Evolutionary conservation across 495 filamentous ascomycete genomes (phyloP).

Genomic region (Penicillium cosmopolitanum): DNA sequence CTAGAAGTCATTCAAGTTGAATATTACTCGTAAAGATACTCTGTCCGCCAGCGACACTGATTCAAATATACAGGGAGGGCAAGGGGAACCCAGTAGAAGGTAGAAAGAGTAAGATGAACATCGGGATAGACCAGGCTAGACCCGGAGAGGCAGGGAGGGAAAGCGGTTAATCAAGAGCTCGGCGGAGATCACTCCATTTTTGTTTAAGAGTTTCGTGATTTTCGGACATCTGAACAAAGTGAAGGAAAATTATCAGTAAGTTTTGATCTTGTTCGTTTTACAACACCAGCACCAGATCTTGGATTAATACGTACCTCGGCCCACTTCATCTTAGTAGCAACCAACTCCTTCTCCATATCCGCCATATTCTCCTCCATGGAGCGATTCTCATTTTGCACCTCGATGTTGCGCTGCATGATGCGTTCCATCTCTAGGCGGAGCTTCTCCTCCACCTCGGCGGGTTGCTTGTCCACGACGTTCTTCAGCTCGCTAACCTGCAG

Average conservation of each 20-base stretch:
- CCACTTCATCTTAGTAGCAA: constrained; percentile 91
- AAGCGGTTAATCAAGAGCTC: constrained; percentile 56
- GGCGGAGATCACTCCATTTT: constrained; percentile 82
- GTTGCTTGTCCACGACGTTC: constrained; percentile 84
- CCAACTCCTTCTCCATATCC: constrained; percentile 93
- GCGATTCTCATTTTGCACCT: constrained; percentile 93
- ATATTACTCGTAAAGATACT: too few relatives aligned
- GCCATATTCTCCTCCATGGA: constrained; percentile 85
- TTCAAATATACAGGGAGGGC: constrained; percentile 33
- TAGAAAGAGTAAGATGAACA: not conserved
- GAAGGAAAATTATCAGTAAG: not conserved
- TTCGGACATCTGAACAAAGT: constrained; percentile 44
- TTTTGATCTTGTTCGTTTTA: not conserved
- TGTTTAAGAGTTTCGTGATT: constrained; percentile 76
- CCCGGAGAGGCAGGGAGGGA: not conserved
- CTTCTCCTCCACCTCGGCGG: constrained; percentile 81
- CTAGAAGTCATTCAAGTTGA: too few relatives aligned
- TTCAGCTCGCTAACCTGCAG: constrained; percentile 82
- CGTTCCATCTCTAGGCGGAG: constrained; percentile 87
- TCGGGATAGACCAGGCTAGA: too few relatives aligned
- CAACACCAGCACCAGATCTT: not conserved
- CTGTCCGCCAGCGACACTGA: constrained; percentile 10
- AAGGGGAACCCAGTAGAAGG: constrained; percentile 1
- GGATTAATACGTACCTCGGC: constrained; percentile 70
- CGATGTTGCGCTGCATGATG: constrained; percentile 88